Evolutionary conservation across 306 rosid species (phyloP), one percentile per base, ranked within the genome.

Genomic region (Rosa chinensis): DNA sequence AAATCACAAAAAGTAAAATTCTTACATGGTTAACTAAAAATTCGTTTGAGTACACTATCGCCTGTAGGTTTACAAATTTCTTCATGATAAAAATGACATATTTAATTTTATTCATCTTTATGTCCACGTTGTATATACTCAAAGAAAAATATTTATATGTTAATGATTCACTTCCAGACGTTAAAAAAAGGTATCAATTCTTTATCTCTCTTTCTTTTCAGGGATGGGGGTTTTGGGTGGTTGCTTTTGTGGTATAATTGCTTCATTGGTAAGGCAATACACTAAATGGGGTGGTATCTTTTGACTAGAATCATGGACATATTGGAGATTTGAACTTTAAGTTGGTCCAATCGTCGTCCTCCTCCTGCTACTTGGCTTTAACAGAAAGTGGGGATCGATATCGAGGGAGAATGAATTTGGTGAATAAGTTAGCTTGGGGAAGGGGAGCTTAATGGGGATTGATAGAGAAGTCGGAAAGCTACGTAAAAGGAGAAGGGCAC

Each of bases 241-340:
- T 71, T 74, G 80, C 75, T 80, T 87, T 84, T 79, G 59, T 43
- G 70, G 61, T 73, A 74, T 72, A 77, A 77, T 84, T 84, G 79
- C 94, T 88, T 88, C 83, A 21, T 45, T 74, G 77, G 81, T 74
- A 90, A 82, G 91, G 43, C 16, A 82, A 61, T 55, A 77, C 73
- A 62, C 70, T 70, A 83, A 76, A 74, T 55, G 84, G 73, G 80
- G 40, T 35, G 62, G 77, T 76, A 82, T 76, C 86, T 85, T 82
- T 82, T 79, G 72, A 82, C 88, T 71, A 78, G 62, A 76, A 68
- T 64, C 45, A 35, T 68, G 82, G 82, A 81, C 32, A 32, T 62
- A 62, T 84, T 44, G 82, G 79, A 64, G 28, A 82, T 63, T 48
- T 50, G 11, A 76, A 17, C 83, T 88, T 79, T 84, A 77, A 39